phyloP scores from a whole-genome alignment of 805 yeast genomes.

The Kodamaea laetipori region DNA sequence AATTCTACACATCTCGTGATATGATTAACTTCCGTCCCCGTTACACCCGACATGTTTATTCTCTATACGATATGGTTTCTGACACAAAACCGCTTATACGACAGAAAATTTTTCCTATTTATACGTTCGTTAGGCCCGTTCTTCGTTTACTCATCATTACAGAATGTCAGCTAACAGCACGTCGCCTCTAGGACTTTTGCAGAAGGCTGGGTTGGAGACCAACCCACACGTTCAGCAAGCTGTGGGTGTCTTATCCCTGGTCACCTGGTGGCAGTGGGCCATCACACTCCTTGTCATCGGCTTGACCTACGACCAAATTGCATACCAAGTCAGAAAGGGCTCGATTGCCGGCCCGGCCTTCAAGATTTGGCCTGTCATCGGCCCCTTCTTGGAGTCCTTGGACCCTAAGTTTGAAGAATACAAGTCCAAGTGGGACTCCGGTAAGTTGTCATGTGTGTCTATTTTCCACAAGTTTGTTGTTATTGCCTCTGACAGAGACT shows the following conservation, averaged over 20 bases:
- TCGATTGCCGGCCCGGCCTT: conserved; percentile 84
- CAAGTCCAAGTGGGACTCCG: conserved; percentile 90
- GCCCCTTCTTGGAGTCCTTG: conserved; percentile 91
- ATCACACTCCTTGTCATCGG: conserved; percentile 49
- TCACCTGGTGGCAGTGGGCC: conserved; percentile 58
- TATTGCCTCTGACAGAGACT: conserved; percentile 84
- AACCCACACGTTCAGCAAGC: conserved; percentile 16
- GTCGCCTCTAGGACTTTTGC: conserved; percentile 3
- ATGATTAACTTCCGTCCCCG: no score
- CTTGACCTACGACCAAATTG: conserved; percentile 71
- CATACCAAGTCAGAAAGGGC: conserved; percentile 81
- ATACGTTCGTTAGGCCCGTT: background rate
- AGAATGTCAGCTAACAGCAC: conserved; percentile 6
- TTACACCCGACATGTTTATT: background rate
- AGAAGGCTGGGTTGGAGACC: conserved; percentile 9
- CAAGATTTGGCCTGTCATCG: conserved; percentile 93
- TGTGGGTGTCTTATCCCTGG: conserved; percentile 18
- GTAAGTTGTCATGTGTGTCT: conserved; percentile 93
- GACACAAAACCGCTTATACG: background rate
- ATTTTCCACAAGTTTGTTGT: conserved; percentile 98
- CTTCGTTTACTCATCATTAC: background rate
- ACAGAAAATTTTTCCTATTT: conserved; percentile 7
- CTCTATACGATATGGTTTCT: background rate
- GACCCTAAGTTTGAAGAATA: conserved; percentile 96
- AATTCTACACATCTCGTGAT: no score